phyloP scores from a whole-genome alignment of 2,329 filamentous ascomycete species.

The Penicillium paneum region DNA sequence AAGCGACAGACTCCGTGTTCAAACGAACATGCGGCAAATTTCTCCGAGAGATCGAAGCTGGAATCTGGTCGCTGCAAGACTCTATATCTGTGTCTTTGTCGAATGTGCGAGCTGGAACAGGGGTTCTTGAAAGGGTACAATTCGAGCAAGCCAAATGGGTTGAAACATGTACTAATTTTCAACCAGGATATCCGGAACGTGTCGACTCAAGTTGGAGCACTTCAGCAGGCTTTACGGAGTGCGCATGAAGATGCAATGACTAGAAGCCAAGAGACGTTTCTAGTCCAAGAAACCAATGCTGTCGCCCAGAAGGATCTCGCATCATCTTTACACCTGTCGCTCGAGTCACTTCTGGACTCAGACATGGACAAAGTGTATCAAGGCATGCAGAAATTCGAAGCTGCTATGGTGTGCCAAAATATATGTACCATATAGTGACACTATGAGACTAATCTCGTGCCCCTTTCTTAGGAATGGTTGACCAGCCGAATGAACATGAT shows the following conservation, averaged over 20 bases:
- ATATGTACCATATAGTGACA: neutral
- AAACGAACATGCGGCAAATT: slow-evolving; percentile 26
- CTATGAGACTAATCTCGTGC: slow-evolving; percentile 4
- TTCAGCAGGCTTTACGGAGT: slow-evolving; percentile 26
- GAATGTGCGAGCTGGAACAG: slow-evolving; percentile 17
- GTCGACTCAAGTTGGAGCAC: slow-evolving; percentile 20
- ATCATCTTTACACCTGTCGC: slow-evolving; percentile 29
- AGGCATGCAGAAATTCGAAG: slow-evolving; percentile 32
- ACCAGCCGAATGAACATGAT: slow-evolving; percentile 25
- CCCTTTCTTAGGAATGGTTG: slow-evolving; percentile 31
- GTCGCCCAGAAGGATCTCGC: slow-evolving; percentile 29
- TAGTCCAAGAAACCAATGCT: slow-evolving; percentile 27
- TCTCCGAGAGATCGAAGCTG: slow-evolving; percentile 25
- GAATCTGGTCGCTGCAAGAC: slow-evolving; percentile 22
- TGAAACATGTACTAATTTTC: neutral
- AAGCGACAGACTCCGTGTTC: slow-evolving; percentile 26
- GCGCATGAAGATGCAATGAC: slow-evolving; percentile 29
- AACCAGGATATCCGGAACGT: slow-evolving; percentile 32
- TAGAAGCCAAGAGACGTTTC: slow-evolving; percentile 27
- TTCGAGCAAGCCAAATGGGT: neutral
- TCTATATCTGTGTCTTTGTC: slow-evolving; percentile 20
- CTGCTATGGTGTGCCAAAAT: slow-evolving; percentile 32
- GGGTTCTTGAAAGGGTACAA: slow-evolving; percentile 24
- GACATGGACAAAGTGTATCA: slow-evolving; percentile 30
- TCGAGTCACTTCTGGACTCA: slow-evolving; percentile 32